phyloP scores from a whole-genome alignment of 805 yeast species.

The Candida sanyiensis region DNA sequence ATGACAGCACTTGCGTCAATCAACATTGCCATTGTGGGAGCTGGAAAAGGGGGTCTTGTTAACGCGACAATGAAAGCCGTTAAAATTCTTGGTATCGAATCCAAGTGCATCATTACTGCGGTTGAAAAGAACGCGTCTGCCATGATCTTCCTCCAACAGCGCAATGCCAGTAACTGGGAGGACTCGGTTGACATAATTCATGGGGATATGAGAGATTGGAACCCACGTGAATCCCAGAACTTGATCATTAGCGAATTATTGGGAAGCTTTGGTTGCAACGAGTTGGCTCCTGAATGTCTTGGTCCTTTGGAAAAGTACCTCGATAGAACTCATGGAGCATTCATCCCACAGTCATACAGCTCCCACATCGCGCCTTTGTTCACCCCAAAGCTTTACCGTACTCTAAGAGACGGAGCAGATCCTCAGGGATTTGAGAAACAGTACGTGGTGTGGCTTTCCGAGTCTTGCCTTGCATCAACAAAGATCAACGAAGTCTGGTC shows the following conservation, averaged over 20 bases:
- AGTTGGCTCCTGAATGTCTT: conserved; percentile 79
- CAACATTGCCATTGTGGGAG: conserved; percentile 65
- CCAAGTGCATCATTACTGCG: conserved; percentile 40
- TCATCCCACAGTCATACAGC: conserved; percentile 57
- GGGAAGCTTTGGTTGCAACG: conserved; percentile 93
- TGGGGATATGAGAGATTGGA: conserved; percentile 56
- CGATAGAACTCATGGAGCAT: conserved; percentile 39
- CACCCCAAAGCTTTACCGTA: conserved; percentile 45
- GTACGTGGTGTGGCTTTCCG: conserved; percentile 38
- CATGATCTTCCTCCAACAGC: conserved; percentile 39
- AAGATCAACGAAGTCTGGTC: conserved; percentile 53
- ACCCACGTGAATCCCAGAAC: conserved; percentile 37
- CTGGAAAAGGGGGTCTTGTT: conserved; percentile 83
- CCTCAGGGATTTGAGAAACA: conserved; percentile 38
- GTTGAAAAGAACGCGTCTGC: conserved; percentile 72
- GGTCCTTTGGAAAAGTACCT: conserved; percentile 37
- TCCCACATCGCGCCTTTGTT: conserved; percentile 63
- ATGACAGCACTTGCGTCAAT: conserved; percentile 19
- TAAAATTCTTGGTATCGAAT: conserved; percentile 22
- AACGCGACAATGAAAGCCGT: conserved; percentile 44
- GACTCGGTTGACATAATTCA: conserved; percentile 43
- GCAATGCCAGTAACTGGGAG: conserved; percentile 50
- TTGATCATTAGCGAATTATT: conserved; percentile 74
- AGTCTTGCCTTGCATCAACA: conserved; percentile 40
- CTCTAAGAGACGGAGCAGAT: conserved; percentile 25